Evolutionary conservation across 2,329 filamentous ascomycete species (phyloP), one percentile per base, ranked within the genome.

Genomic region (Aspergillus clavatus): DNA sequence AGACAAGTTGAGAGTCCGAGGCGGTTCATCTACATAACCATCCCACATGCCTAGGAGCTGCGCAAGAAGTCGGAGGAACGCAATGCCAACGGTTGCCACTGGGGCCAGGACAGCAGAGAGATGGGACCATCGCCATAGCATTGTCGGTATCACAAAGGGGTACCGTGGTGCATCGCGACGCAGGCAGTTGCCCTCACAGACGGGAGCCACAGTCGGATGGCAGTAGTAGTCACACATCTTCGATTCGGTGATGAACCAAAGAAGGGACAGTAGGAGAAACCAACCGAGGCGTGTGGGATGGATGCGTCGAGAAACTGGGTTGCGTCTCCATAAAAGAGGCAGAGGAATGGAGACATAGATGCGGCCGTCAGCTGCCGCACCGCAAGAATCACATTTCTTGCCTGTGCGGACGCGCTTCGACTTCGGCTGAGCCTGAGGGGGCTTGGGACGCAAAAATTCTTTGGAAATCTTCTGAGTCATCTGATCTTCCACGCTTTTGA

Each of bases 141-240:
- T 69, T 3, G 77, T 81, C 3, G 77, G 75, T 4, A 80, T 68
- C 4, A 80, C 77, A 48, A 73, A 78, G 0, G 79, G 79, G 40
- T 73, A 78, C 18, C 66, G 56, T 0, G 80, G 79, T 7, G 76
- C 76, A 49, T 79, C 66, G 16, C 70, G 70, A 35, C 72, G 66
- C 26, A 79, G 65, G 42, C 75, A 76, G 47, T 73, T 77, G 18
- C 73, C 74, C 27, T 69, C 61, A 52, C 78, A 79, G 6, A 56
- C 67, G 10, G 63, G 53, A 4, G 76, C 73, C 47, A 76, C 73
- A 6, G 64, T 50, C 3, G 73, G 74, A 38, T 78, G 74, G 56
- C 75, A 78, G 60, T 76, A 80, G 22, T 70, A 61, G 27, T 76
- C 71, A 51, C 72, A 75, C 58, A 77, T 71, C 27, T 68, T 58